phyloP scores from a whole-genome alignment of 2,329 filamentous ascomycete genomes.

The Monilinia fructicola region DNA sequence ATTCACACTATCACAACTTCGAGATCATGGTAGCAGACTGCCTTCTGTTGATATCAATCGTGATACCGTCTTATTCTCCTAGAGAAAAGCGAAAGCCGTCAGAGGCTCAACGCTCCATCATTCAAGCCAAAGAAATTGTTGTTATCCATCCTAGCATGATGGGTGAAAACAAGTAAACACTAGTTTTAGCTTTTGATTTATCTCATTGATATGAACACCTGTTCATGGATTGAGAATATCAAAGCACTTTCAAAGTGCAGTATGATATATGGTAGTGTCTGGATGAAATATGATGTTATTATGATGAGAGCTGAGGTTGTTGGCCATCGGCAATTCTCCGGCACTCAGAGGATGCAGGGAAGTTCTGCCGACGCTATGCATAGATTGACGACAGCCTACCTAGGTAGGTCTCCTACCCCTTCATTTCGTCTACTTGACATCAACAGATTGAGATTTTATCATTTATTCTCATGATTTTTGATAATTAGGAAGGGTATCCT shows the following conservation, averaged over 20 bases:
- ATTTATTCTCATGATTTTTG: no score
- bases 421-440: background rate
- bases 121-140: background rate
- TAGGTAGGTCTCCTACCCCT: background rate
- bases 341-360: background rate
- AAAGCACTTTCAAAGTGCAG: background rate
- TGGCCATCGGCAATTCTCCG: constrained; percentile 13
- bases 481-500: no score
- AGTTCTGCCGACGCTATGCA: background rate
- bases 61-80: background rate
- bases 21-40: background rate
- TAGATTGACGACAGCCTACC: background rate
- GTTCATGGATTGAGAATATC: background rate
- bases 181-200: background rate
- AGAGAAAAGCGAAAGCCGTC: background rate
- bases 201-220: background rate
- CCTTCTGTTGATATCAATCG: background rate
- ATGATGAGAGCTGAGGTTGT: background rate
- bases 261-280: background rate
- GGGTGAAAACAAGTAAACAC: background rate
- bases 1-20: no score
- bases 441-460: no score
- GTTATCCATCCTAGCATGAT: background rate
- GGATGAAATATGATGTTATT: background rate
- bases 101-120: background rate